Conservation (phyloP, 2,329 filamentous ascomycete species). For the Trichoderma sp. region DNA sequence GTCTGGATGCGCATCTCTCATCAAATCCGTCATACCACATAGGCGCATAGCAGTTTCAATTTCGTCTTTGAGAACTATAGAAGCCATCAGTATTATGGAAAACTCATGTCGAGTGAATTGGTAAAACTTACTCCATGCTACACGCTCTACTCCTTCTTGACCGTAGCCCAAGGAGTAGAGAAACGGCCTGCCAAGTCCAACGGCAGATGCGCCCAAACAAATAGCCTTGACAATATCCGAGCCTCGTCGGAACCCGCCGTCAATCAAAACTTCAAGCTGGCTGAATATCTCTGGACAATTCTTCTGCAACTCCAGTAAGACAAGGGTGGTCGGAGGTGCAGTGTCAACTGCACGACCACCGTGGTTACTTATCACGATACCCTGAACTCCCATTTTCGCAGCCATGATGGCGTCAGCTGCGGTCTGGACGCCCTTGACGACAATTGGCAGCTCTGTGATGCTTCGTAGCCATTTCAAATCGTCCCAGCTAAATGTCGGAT, state of each 20-base stretch:
- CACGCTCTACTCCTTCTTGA: constrained; percentile 8
- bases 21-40: constrained; percentile 16
- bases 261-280: constrained; percentile 8
- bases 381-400: constrained; percentile 7
- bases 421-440: not conserved
- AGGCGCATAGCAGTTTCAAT: constrained; percentile 14
- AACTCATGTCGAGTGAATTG: accelerated
- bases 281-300: constrained; percentile 9
- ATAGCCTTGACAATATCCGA: constrained; percentile 15
- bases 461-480: constrained; percentile 13
- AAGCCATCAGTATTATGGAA: not conserved
- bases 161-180: constrained; percentile 7
- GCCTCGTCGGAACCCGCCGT: constrained; percentile 9
- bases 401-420: not conserved
- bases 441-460: not conserved
- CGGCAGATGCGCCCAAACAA: constrained; percentile 7
- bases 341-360: constrained; percentile 10
- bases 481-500: constrained; percentile 6
- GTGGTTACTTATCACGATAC: constrained; percentile 15
- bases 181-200: constrained; percentile 7
- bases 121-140: not conserved
- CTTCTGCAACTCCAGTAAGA: constrained; percentile 8
- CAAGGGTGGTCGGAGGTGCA: constrained; percentile 1
- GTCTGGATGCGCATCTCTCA: constrained; percentile 13
- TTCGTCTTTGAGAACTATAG: constrained; percentile 5